Base-by-base conservation (phyloP, 2,329 filamentous ascomycete genomes). In the Apiospora aurea region DNA sequence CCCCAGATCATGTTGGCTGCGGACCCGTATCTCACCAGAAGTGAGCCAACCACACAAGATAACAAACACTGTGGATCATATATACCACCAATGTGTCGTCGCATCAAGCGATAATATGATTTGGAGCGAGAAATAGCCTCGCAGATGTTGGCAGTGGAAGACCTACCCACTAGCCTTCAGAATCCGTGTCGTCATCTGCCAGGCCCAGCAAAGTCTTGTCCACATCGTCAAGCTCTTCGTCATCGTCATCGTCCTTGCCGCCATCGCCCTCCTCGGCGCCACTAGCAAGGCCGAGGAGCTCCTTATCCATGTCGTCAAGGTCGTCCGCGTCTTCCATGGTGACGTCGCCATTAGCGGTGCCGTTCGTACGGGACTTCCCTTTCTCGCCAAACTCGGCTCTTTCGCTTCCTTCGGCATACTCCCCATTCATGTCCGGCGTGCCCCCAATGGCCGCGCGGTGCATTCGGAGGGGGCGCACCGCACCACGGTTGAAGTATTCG, bases 231-330 rank as follows among this genome's bases (percentile, higher is more conserved):
- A 80, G 76, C 66, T 79, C 85, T 46, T 86, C 85, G 26, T 85
- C 57, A 18, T 49, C 86, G 14, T 83, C 84, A 11, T 87, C 86
- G 68, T 85, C 85, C 69, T 86, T 86, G 6, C 82, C 79, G 57
- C 81, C 85, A 29, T 83, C 82, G 47, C 77, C 80, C 41, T 82
- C 85, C 61, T 86, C 85, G 0, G 78, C 85, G 7, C 86, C 84
- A 68, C 81, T 84, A 2, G 82, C 87, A 47, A 87, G 74, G 16
- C 84, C 86, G 4, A 87, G 77, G 18, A 87, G 78, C 70, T 88
- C 88, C 76, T 87, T 85, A 21, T 89, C 86, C 70, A 85, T 86
- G 41, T 90, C 88, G 71, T 88, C 88, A 72, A 89, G 83, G 66
- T 86, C 86, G 53, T 88, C 86, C 10, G 82, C 85, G 71, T 86